Base-by-base conservation (phyloP, 371 early-diverging fungal genomes). In the Funneliformis caledonium region DNA sequence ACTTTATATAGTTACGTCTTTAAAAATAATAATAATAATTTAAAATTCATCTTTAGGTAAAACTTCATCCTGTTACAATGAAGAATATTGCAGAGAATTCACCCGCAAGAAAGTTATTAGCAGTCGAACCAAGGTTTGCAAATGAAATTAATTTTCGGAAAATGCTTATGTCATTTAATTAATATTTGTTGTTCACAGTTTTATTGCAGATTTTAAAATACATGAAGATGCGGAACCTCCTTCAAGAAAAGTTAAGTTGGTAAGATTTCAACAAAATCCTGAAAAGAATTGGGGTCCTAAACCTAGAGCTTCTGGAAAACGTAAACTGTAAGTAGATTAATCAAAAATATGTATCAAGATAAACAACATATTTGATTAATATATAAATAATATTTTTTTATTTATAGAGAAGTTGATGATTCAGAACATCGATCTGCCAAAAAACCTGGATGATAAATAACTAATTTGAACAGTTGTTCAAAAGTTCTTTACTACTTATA, bases 271-370 rank as follows among this genome's bases (percentile, higher is more conserved):
- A 85, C 85, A 92, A 77, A 98, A 99, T 82, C 98, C 98, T n/a
- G 91, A 92, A 11, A 91, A 94, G 78, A 90, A 94, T 84, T 99
- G 99, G 99, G 99, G 98, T 0, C 98, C 98, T 42, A 97, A 96
- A 85, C 93, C 94, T 31, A 88, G 95, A 79, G 89, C 93, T 33
- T 88, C 90, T 22, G 86, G 89, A 83, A 88, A 90, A 86, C 83
- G 86, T 11, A 84, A 85, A 80, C 73, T 77, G 86, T 85, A 81
- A 85, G 86, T 48, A 76, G 5, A 2, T 8, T 65, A 31, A 6
- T 11, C 31, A 9, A 10, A 31, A 12, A 31, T 10, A 65, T 10
- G 8, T 65, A 31, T 26, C 14, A 11, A 12, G 14, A 9, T 31
- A 31, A 37, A 31, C 14, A 4, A 31, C 33, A 31, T 31, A 3